These are phyloP conservation scores for Centaurea solstitialis DNA, from an alignment of 129 eudicot species.

Conservation along the genomic window DNA sequence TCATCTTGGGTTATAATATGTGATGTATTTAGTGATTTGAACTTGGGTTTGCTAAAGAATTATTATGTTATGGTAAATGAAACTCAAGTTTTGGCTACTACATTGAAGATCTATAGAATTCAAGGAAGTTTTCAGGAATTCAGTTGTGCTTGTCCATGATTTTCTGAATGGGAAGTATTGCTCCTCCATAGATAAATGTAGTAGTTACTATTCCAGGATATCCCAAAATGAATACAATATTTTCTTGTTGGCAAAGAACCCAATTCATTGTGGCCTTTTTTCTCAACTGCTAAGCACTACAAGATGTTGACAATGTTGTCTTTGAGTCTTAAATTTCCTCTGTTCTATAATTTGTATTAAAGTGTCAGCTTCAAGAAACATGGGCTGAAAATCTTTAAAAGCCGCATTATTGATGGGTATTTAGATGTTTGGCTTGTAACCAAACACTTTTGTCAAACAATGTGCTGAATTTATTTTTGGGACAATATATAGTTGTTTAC, in stretches of 20 bases:
- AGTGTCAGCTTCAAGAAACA: not conserved
- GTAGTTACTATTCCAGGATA: not conserved
- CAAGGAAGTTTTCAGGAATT: not conserved
- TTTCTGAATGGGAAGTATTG: not conserved
- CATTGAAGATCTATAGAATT: not conserved
- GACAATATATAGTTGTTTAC: not conserved
- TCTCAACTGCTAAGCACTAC: not conserved
- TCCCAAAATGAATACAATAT: not conserved
- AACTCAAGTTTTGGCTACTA: conserved; percentile 9
- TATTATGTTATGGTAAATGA: not conserved
- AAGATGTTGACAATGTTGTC: not conserved
- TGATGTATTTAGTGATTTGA: not conserved
- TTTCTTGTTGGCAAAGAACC: not conserved
- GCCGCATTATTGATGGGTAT: not conserved
- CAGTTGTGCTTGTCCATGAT: not conserved
- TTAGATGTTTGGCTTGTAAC: not conserved
- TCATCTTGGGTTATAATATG: not conserved
- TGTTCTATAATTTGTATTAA: not conserved
- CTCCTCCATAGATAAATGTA: not conserved
- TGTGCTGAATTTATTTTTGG: not conserved
- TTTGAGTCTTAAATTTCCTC: not conserved
- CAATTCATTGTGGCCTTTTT: not conserved
- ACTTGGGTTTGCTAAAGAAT: not conserved
- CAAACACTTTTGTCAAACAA: not conserved
- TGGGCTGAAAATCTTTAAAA: not conserved